Percentiles rank a stretch among this genome's conserved stretches.
Conservation (phyloP, 78 protist genomes). For the Bodo saltans region DNA sequence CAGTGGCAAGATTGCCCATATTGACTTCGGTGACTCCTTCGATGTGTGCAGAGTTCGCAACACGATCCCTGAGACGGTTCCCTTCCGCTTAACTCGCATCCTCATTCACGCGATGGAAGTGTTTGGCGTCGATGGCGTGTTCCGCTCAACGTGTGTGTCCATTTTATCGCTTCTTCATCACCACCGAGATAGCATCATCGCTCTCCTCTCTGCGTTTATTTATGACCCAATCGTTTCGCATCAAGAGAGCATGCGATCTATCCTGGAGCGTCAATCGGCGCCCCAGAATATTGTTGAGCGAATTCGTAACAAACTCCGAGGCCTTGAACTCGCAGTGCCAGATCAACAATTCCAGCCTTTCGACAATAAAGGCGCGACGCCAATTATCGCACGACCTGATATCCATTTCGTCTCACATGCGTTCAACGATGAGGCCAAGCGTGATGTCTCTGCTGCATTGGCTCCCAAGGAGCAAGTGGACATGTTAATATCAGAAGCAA, state of each 20-base stretch:
- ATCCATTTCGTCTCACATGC: no score
- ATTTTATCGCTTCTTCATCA: constrained; percentile 89
- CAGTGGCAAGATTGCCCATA: constrained; percentile 88
- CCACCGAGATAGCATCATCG: constrained; percentile 90
- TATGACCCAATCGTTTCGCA: constrained; percentile 98
- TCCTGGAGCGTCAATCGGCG: no score
- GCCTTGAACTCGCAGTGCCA: no score
- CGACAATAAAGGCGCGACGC: no score
- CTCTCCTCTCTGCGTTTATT: constrained; percentile 98
- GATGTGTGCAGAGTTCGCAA: constrained; percentile 85
- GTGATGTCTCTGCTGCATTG: no score
- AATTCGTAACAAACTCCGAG: no score
- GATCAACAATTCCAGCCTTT: no score
- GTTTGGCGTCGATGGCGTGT: constrained; percentile 92
- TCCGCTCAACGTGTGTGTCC: constrained; percentile 86
- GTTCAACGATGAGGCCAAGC: no score
- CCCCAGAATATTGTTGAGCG: no score
- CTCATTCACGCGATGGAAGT: constrained; percentile 96
- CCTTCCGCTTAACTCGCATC: constrained; percentile 99
- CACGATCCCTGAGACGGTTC: constrained; percentile 94
- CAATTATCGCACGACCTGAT: no score
- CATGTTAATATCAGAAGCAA: constrained; percentile 84
- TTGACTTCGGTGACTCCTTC: constrained; percentile 96
- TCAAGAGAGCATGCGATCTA: no score
- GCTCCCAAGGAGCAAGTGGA: constrained; percentile 82